phyloP scores from a whole-genome alignment of 208 protist species.

The Polymyxa betae region DNA sequence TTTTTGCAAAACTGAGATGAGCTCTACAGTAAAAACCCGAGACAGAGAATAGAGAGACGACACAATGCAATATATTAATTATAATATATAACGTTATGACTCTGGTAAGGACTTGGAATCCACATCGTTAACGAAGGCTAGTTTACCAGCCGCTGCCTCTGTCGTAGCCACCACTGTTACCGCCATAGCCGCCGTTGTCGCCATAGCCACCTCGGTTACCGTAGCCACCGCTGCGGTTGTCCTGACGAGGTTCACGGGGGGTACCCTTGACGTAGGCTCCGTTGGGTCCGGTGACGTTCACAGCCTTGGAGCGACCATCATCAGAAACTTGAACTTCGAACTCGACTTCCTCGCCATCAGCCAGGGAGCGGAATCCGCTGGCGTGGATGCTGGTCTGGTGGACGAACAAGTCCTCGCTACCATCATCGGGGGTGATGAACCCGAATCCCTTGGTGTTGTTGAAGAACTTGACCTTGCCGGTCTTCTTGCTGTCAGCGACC shows the following conservation, averaged over 20 bases:
- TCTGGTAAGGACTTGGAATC: too few relatives aligned
- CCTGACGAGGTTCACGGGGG: conserved; percentile 19
- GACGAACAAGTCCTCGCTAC: conserved; percentile 55
- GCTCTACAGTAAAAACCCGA: too few relatives aligned
- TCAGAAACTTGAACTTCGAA: conserved; percentile 19
- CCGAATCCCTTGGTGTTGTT: conserved; percentile 60
- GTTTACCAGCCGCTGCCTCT: too few relatives aligned
- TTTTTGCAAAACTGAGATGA: too few relatives aligned
- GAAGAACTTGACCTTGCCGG: conserved; percentile 55
- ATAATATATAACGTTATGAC: too few relatives aligned
- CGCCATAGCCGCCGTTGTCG: conserved; percentile 21
- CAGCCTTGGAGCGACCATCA: conserved; percentile 52
- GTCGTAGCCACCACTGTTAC: conserved; percentile 11
- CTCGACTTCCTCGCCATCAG: conserved; percentile 58
- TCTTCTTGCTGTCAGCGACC: not conserved
- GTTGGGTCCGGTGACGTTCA: conserved; percentile 55
- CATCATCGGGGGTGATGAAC: conserved; percentile 59
- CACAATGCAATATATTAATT: too few relatives aligned
- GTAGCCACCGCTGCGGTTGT: not conserved
- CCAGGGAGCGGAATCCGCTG: conserved; percentile 50
- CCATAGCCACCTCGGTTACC: not conserved
- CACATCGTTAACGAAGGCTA: too few relatives aligned
- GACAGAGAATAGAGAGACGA: too few relatives aligned
- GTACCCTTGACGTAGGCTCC: conserved; percentile 54
- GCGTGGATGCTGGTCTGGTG: conserved; percentile 58